phyloP scores from a whole-genome alignment of 2,329 filamentous ascomycete genomes.

The Monilinia aucupariae region DNA sequence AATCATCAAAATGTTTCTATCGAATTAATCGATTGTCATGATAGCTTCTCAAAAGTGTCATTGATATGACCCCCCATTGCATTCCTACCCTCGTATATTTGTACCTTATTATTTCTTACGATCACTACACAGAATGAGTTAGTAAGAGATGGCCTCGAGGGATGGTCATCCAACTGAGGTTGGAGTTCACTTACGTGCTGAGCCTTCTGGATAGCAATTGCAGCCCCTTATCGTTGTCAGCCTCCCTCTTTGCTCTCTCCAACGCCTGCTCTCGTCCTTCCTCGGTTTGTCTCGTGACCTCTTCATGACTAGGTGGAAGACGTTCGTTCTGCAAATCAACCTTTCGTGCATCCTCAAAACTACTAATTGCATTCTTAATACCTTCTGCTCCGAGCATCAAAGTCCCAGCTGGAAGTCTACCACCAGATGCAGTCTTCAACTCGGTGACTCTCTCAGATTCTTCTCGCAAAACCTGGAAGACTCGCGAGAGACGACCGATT shows the following conservation, averaged over 20 bases:
- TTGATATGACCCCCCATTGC: neutral
- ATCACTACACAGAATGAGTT: slow-evolving; percentile 21
- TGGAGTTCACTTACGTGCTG: slow-evolving; percentile 72
- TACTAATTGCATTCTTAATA: slow-evolving; percentile 96
- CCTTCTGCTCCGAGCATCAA: slow-evolving; percentile 97
- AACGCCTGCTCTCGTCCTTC: slow-evolving; percentile 77
- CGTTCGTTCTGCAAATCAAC: slow-evolving; percentile 96
- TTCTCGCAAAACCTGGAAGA: slow-evolving; percentile 97
- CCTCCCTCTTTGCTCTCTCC: slow-evolving; percentile 78
- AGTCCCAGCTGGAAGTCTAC: slow-evolving; percentile 86
- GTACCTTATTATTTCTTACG: slow-evolving; percentile 25
- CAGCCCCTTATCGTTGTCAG: slow-evolving; percentile 84
- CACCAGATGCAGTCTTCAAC: slow-evolving; percentile 92
- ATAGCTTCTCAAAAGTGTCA: slow-evolving; percentile 14
- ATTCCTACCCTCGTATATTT: slow-evolving; percentile 10
- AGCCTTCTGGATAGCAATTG: slow-evolving; percentile 84
- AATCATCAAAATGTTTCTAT: slow-evolving; percentile 16
- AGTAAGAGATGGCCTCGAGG: slow-evolving; percentile 1
- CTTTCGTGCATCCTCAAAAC: slow-evolving; percentile 93
- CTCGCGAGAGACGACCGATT: slow-evolving; percentile 90
- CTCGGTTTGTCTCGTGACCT: slow-evolving; percentile 77
- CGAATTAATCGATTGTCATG: slow-evolving; percentile 14
- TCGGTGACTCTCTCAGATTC: slow-evolving; percentile 96
- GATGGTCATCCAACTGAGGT: neutral
- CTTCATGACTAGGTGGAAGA: slow-evolving; percentile 85